phyloP scores from a whole-genome alignment of 768 basidiomycete genomes.

The Mycena rebaudengoi region DNA sequence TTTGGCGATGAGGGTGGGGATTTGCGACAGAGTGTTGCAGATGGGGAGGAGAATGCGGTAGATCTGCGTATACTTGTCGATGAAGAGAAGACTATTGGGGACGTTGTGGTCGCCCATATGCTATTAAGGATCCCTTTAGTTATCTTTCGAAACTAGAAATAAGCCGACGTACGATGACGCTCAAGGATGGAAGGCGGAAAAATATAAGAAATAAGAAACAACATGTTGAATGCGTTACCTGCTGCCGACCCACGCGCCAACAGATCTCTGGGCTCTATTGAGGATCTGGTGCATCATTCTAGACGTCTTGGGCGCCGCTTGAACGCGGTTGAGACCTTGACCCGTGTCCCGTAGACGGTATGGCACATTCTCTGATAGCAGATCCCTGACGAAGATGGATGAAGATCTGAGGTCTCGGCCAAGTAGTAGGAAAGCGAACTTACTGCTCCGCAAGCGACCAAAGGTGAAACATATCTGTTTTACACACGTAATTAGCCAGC shows the following conservation, averaged over 20 bases:
- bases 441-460: too few species aligned
- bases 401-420: too few species aligned
- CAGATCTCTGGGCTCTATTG: slow-evolving; percentile 81
- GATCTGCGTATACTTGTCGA: slow-evolving; percentile 93
- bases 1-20: slow-evolving; percentile 69
- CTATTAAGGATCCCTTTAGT: slow-evolving; percentile 3
- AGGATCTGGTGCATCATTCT: slow-evolving; percentile 90
- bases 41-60: slow-evolving; percentile 90
- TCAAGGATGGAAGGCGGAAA: slow-evolving; percentile 38
- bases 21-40: slow-evolving; percentile 81
- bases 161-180: slow-evolving; percentile 68
- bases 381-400: too few species aligned
- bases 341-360: slow-evolving; percentile 90
- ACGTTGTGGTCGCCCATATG: slow-evolving; percentile 92
- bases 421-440: too few species aligned
- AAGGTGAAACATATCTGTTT: slow-evolving; percentile 86
- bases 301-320: slow-evolving; percentile 87
- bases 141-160: too few species aligned
- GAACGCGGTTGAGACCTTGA: slow-evolving; percentile 91
- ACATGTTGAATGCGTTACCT: slow-evolving; percentile 1
- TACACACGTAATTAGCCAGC: neutral
- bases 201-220: neutral
- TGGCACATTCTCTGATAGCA: slow-evolving; percentile 75
- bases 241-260: slow-evolving; percentile 85
- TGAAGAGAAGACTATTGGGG: slow-evolving; percentile 87